A percentile compares a stretch with the other conserved stretches of the same genome.
Evolutionary conservation across 768 basidiomycete species (phyloP).

Genomic region (Gelatoporia subvermispora): DNA sequence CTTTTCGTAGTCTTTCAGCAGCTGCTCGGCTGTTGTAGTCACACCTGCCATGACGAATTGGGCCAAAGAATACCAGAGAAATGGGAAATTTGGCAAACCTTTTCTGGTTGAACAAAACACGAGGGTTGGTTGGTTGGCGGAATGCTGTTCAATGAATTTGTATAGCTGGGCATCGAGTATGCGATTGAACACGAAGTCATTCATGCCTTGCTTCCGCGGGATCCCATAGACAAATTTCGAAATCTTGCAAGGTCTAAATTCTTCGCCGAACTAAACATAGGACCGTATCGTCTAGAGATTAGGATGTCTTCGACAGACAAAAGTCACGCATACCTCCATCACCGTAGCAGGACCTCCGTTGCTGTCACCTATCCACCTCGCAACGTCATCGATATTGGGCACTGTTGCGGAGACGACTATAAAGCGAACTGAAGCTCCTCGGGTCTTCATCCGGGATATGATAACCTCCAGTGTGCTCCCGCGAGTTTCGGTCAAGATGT

Average conservation of each 20-base stretch:
- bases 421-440: slow-evolving; percentile 70
- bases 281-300: not conserved
- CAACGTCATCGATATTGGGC: slow-evolving; percentile 89
- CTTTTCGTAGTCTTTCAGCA: slow-evolving; percentile 69
- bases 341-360: slow-evolving; percentile 48
- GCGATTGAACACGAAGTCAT: slow-evolving; percentile 75
- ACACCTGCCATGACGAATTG: slow-evolving; percentile 25
- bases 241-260: slow-evolving; percentile 83
- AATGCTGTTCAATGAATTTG: slow-evolving; percentile 64
- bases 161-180: slow-evolving; percentile 73
- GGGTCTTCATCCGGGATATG: slow-evolving; percentile 86
- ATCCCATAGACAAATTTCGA: slow-evolving; percentile 70
- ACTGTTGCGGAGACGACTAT: slow-evolving; percentile 90
- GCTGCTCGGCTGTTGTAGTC: slow-evolving; percentile 64
- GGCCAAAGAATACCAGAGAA: slow-evolving; percentile 9
- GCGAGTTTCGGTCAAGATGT: slow-evolving; percentile 84
- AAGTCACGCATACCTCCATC: slow-evolving; percentile 52
- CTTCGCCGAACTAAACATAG: slow-evolving; percentile 76
- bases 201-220: slow-evolving; percentile 53
- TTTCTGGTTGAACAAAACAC: slow-evolving; percentile 89
- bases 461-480: slow-evolving; percentile 94
- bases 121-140: slow-evolving; percentile 77
- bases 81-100: slow-evolving; percentile 37
- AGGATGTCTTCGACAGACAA: not conserved
- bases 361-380: slow-evolving; percentile 72